Evolutionary conservation across 2,329 filamentous ascomycete species (phyloP).

Genomic region (Stagonosporopsis chrysanthemi): DNA sequence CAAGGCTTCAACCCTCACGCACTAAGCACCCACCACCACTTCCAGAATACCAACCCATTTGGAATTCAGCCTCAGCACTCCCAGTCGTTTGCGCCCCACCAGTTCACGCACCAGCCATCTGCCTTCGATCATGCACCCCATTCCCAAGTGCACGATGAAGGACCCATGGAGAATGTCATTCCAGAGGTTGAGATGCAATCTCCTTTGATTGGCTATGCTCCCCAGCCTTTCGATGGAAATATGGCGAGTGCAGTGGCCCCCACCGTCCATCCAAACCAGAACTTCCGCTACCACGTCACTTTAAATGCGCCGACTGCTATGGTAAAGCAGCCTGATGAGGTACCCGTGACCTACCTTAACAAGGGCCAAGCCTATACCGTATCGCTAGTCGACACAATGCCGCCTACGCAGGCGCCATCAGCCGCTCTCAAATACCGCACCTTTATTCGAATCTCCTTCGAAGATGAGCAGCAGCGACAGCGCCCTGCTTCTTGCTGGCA

Average conservation of each 20-base stretch:
- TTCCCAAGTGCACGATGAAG: slow-evolving; percentile 71
- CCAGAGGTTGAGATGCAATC: slow-evolving; percentile 68
- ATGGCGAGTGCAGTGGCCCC: slow-evolving; percentile 48
- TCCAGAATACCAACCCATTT: slow-evolving; percentile 76
- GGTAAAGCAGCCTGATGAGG: slow-evolving; percentile 88
- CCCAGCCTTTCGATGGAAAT: slow-evolving; percentile 59
- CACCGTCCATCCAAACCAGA: slow-evolving; percentile 52
- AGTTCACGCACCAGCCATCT: slow-evolving; percentile 81
- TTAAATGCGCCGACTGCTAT: slow-evolving; percentile 95
- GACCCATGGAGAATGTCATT: slow-evolving; percentile 66
- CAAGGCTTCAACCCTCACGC: slow-evolving; percentile 67
- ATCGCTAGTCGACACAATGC: slow-evolving; percentile 78
- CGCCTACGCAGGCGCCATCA: slow-evolving; percentile 58
- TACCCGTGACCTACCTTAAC: slow-evolving; percentile 97
- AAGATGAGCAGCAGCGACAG: slow-evolving; percentile 90
- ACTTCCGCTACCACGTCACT: slow-evolving; percentile 81
- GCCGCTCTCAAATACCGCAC: slow-evolving; percentile 81
- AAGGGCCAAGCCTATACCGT: slow-evolving; percentile 95
- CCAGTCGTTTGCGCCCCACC: slow-evolving; percentile 74
- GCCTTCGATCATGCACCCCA: slow-evolving; percentile 74
- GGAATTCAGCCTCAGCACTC: slow-evolving; percentile 56
- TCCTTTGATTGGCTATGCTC: slow-evolving; percentile 66
- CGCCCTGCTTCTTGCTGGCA: slow-evolving; percentile 87
- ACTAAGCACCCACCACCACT: slow-evolving; percentile 52
- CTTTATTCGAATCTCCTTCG: slow-evolving; percentile 93